Conservation (phyloP, 208 protist species). For the Trypanosoma caninum region DNA sequence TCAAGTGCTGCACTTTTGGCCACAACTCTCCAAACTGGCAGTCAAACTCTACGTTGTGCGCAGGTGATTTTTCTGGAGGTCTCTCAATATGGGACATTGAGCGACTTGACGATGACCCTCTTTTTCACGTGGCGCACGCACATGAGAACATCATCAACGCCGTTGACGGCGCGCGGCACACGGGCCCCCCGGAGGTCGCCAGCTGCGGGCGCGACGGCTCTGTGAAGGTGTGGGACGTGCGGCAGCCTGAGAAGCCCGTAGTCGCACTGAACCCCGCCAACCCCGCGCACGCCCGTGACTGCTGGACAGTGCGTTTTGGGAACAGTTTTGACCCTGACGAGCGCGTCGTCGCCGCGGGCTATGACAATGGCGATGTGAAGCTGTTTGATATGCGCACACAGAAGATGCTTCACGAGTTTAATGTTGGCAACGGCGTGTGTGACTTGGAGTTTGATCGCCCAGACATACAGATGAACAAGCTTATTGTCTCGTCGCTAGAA, state of each 20-base stretch:
- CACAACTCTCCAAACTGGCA: slow-evolving; percentile 41
- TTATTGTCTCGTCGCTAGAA: slow-evolving; percentile 86
- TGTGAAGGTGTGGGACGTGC: slow-evolving; percentile 92
- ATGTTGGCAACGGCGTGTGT: slow-evolving; percentile 92
- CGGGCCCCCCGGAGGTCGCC: slow-evolving; percentile 86
- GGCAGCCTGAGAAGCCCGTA: slow-evolving; percentile 83
- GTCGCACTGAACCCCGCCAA: slow-evolving; percentile 78
- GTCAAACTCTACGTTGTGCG: slow-evolving; percentile 40
- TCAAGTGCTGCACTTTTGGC: slow-evolving; percentile 93
- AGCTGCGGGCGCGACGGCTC: slow-evolving; percentile 87
- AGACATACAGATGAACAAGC: slow-evolving; percentile 94
- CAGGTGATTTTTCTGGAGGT: slow-evolving; percentile 88
- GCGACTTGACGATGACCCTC: slow-evolving; percentile 34
- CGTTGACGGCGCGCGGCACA: slow-evolving; percentile 90
- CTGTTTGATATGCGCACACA: slow-evolving; percentile 92
- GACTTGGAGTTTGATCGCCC: slow-evolving; percentile 89
- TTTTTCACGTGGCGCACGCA: slow-evolving; percentile 72
- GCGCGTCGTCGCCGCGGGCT: slow-evolving; percentile 89
- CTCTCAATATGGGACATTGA: slow-evolving; percentile 80
- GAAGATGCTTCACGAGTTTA: slow-evolving; percentile 90
- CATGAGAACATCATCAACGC: slow-evolving; percentile 92
- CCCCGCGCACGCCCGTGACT: slow-evolving; percentile 67
- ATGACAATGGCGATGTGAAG: slow-evolving; percentile 96
- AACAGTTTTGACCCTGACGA: slow-evolving; percentile 88
- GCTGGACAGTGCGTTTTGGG: slow-evolving; percentile 93